phyloP scores from a whole-genome alignment of 257 asterid genomes.

The Salvia miltiorrhiza region DNA sequence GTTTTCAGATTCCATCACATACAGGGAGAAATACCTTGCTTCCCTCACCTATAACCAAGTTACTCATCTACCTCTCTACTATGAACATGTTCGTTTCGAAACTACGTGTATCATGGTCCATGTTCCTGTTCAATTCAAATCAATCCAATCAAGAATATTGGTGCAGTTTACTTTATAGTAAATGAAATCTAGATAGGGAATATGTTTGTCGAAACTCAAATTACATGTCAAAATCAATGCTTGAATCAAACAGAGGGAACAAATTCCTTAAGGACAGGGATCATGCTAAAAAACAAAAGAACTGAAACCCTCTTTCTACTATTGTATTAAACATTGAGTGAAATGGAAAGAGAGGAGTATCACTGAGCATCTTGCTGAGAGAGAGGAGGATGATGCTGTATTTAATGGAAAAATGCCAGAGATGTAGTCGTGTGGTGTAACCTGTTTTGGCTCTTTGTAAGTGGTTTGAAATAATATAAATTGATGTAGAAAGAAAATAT shows the following conservation, averaged over 20 bases:
- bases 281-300: not conserved
- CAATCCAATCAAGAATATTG: not conserved
- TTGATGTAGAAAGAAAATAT: not conserved
- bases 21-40: slow-evolving; percentile 5
- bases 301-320: not conserved
- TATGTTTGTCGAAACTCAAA: not conserved
- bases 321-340: not conserved
- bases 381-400: slow-evolving; percentile 10
- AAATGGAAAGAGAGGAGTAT: slow-evolving; percentile 1
- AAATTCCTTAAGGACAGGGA: not conserved
- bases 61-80: not conserved
- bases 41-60: not conserved
- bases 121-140: not conserved
- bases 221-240: slow-evolving; percentile 2
- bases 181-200: not conserved
- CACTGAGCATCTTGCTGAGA: not conserved
- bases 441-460: not conserved
- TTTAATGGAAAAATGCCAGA: not conserved
- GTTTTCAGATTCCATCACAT: slow-evolving; percentile 30
- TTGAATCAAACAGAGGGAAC: not conserved
- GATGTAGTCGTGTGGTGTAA: not conserved
- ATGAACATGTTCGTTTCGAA: not conserved
- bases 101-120: not conserved
- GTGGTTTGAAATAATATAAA: not conserved
- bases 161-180: not conserved